Base-by-base conservation (phyloP, 768 basidiomycete species). In the Grammothele lineata region DNA sequence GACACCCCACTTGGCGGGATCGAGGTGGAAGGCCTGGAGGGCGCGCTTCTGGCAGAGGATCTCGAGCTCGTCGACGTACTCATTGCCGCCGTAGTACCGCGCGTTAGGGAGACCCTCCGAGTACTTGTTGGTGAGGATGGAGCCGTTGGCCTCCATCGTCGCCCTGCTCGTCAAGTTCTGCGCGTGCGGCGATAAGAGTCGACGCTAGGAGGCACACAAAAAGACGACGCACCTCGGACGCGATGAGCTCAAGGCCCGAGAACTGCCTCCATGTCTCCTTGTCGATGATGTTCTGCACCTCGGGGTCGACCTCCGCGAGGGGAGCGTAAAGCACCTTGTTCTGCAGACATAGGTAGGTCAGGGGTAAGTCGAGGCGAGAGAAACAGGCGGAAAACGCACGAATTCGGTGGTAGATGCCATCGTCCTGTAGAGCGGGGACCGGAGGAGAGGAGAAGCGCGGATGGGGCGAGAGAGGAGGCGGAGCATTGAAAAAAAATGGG, bases 221-320 rank as follows among this genome's bases (percentile, higher is more conserved):
- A 12, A 23, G 47, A 4, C 5, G 15, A 52, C 74, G 55, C 51
- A 94, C 93, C 84, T 98, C 96, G 50, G 95, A 97, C 44, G 96
- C 96, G 64, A 99, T 98, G 65, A 99, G 87, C 72, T 98, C 96
- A 53, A 99, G 83, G 47, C 95, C 95, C 38, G 91, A 90, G 68
- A 85, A 95, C 75, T 97, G 95, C 58, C 95, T 75, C 94, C 93
- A 98, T 70, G 91, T 95, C 76, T 98, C 92, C 75, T 91, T 92
- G 75, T 98, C 93, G 72, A 99, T 90, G 75, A 99, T 91, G 67
- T 94, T 92, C 70, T 92, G 81, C 63, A 99, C 83, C 66, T 88
- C 91, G 50, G 95, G 94, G 71, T 98, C 95, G 63, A 83, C 80
- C 76, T 98, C 84, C 10, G 87, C 76, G 42, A 99, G 77, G 54